Evolutionary conservation across 192 early-diverging fungal species (phyloP), one percentile per base, ranked within the genome.

Genomic region (Coemansia sp.): DNA sequence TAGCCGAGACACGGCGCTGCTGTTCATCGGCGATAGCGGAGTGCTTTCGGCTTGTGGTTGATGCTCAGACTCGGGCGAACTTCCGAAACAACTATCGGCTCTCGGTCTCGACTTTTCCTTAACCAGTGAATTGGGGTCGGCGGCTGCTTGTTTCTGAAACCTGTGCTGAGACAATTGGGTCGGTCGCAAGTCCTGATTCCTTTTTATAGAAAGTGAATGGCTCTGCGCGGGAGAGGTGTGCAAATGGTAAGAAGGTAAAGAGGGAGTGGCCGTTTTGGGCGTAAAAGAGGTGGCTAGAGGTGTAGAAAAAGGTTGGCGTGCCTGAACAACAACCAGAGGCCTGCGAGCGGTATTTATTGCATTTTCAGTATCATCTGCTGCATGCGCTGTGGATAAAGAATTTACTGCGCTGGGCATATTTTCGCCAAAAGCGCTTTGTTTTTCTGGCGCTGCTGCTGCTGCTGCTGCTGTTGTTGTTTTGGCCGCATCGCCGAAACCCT

Each of bases 261-360:
- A 45, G 12, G 42, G 42, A 45, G 42, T 12, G 3, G 42, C 16
- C 2, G 42, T 12, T 45, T 45, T 45, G 12, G 8, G 42, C 42
- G 42, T 45, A 45, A 45, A 45, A 45, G 42, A 45, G 42, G 42
- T 45, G 42, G 42, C 5, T 45, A 45, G 10, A 45, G 42, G 42
- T 45, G 42, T 14, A 45, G 42, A 45, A 45, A 45, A 45, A 14
- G 42, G 42, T 14, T 45, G 42, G 42, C 42, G 42, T 11, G 42
- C 42, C 10, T 45, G 42, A 7, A 45, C 42, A 14, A 54, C 51
- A 54, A 45, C 42, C 42, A 54, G 51, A 54, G 51, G 20, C 51
- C 29, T 54, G 22, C 29, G 51, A 22, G 51, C 51, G 10, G 10
- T 11, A 54, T 54, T 54, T 29, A 54, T 54, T 29, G 18, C 22